A percentile compares a stretch with the other conserved stretches of the same genome.
Conservation (phyloP, 2,329 filamentous ascomycete genomes). For the Tolypocladium pustulatum region DNA sequence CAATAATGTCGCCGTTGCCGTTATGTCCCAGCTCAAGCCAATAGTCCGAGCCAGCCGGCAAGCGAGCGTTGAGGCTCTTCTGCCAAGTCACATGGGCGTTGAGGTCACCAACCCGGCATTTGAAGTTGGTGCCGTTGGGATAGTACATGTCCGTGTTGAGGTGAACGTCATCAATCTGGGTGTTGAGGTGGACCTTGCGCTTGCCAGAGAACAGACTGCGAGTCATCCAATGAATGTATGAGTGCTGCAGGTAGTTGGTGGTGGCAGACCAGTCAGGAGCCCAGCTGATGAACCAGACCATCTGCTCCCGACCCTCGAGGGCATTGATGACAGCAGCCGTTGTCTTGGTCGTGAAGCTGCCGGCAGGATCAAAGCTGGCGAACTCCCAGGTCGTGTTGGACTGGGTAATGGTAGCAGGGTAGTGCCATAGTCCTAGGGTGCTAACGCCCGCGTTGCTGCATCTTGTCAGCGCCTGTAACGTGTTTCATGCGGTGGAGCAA, state of each 20-base stretch:
- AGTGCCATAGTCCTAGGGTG: constrained; percentile 45
- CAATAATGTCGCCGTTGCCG: constrained; percentile 34
- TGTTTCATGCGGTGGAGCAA: background rate
- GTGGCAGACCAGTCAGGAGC: constrained; percentile 32
- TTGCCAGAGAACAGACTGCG: constrained; percentile 47
- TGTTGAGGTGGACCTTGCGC: constrained; percentile 41
- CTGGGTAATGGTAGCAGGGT: constrained; percentile 45
- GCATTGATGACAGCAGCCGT: constrained; percentile 51
- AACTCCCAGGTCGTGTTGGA: constrained; percentile 41
- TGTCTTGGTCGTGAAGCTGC: constrained; percentile 23
- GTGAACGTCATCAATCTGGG: constrained; percentile 54
- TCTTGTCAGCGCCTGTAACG: background rate
- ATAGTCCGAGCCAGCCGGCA: constrained; percentile 40
- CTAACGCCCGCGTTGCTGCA: constrained; percentile 30
- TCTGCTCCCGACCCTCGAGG: constrained; percentile 45
- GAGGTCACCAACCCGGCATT: constrained; percentile 35
- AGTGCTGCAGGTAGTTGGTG: constrained; percentile 49
- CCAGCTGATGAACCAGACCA: constrained; percentile 50
- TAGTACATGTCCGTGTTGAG: constrained; percentile 38
- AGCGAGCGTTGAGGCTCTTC: constrained; percentile 28
- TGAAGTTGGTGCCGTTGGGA: constrained; percentile 36
- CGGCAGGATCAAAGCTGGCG: constrained; percentile 38
- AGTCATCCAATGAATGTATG: constrained; percentile 53
- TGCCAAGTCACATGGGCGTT: constrained; percentile 33
- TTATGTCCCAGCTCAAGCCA: constrained; percentile 46